Percentiles rank a stretch among this genome's conserved stretches.
Conservation (phyloP, 208 protist genomes). For the Wallacemonas collosoma region DNA sequence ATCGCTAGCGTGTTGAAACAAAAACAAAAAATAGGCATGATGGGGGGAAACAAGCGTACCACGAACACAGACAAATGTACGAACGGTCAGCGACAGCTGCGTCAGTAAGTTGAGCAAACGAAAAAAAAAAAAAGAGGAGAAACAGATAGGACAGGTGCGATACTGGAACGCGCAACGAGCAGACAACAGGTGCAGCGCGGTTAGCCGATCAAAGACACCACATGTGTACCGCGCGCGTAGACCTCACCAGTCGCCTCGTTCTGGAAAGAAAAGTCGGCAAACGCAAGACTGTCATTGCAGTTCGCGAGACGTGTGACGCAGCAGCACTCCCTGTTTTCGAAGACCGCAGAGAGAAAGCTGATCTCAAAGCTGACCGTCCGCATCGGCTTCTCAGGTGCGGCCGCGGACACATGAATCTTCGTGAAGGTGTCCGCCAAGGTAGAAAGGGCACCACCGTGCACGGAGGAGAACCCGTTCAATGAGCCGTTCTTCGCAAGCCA, state of each 20-base stretch:
- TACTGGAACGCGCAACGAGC: not conserved
- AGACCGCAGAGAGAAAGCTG: constrained; percentile 74
- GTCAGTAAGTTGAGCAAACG: not conserved
- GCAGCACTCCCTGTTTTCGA: constrained; percentile 58
- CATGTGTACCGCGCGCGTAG: constrained; percentile 75
- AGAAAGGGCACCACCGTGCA: constrained; percentile 85
- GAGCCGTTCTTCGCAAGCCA: constrained; percentile 49
- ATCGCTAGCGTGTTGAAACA: too few relatives aligned
- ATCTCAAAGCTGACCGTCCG: constrained; percentile 83
- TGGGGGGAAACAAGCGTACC: too few relatives aligned
- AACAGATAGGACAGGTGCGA: not conserved
- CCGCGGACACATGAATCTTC: constrained; percentile 57
- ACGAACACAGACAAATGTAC: too few relatives aligned
- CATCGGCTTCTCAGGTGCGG: constrained; percentile 21
- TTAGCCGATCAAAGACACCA: constrained; percentile 38
- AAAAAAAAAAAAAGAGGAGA: constrained; percentile 2
- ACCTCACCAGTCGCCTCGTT: constrained; percentile 58
- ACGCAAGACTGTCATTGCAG: constrained; percentile 40
- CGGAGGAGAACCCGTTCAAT: constrained; percentile 81
- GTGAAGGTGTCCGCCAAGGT: constrained; percentile 84
- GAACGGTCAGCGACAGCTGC: too few relatives aligned
- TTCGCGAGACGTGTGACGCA: constrained; percentile 75
- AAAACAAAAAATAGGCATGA: too few relatives aligned
- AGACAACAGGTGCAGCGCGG: not conserved
- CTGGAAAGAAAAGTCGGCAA: constrained; percentile 81